Conservation (phyloP, 1,284 basidiomycete genomes). For the Austropuccinia psidii region DNA sequence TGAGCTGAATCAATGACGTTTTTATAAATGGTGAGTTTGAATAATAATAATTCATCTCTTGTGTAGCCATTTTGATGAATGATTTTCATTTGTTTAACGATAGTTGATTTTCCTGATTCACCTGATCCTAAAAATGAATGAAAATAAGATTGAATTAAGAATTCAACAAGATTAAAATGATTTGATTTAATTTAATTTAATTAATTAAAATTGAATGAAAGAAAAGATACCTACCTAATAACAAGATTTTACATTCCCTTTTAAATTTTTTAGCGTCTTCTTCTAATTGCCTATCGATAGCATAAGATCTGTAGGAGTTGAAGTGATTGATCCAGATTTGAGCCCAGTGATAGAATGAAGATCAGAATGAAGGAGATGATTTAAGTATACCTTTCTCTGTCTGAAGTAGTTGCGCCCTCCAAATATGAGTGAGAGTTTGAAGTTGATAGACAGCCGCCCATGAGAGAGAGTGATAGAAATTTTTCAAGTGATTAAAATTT, state of each 20-base stretch:
- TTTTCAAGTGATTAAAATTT: too few species aligned
- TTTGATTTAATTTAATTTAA: background rate
- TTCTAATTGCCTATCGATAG: constrained; percentile 55
- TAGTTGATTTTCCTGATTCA: constrained; percentile 87
- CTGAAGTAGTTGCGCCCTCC: constrained; percentile 8
- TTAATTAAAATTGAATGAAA: background rate
- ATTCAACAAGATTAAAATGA: background rate
- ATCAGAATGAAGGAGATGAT: background rate
- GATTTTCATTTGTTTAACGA: constrained; percentile 99
- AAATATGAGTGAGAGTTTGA: background rate
- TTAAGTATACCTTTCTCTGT: background rate
- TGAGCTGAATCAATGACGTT: constrained; percentile 79
- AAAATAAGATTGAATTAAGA: background rate
- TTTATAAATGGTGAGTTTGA: constrained; percentile 61
- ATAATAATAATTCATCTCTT: constrained; percentile 67
- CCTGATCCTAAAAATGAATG: constrained; percentile 56
- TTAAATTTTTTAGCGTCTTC: constrained; percentile 60
- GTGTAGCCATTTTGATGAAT: constrained; percentile 93
- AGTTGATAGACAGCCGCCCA: constrained; percentile 17
- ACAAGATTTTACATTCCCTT: constrained; percentile 87
- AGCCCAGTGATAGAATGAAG: constrained; percentile 47
- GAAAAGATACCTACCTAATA: constrained; percentile 61
- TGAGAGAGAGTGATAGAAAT: too few species aligned
- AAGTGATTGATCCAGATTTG: constrained; percentile 50
- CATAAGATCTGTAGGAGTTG: constrained; percentile 46